Evolutionary conservation across 2,329 filamentous ascomycete genomes (phyloP).

Genomic region (Seiridium cupressi): DNA sequence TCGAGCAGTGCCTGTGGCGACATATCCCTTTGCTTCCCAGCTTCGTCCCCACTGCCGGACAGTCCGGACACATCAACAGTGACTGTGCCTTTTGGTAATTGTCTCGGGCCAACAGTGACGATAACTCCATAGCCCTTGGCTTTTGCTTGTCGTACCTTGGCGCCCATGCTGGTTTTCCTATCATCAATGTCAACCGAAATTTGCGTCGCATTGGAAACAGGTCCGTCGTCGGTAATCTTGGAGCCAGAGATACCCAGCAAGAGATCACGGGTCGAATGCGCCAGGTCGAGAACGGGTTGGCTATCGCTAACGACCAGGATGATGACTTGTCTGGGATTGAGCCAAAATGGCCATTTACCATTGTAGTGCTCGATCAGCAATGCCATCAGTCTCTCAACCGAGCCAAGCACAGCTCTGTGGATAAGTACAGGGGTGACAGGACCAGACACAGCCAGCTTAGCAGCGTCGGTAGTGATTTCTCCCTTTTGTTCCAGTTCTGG

Average conservation of each 20-base stretch:
- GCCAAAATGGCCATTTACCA: constrained; percentile 83
- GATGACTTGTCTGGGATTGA: constrained; percentile 75
- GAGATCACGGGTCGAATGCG: constrained; percentile 43
- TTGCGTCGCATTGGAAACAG: constrained; percentile 53
- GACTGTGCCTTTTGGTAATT: constrained; percentile 59
- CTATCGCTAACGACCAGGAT: constrained; percentile 71
- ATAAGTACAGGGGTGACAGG: constrained; percentile 74
- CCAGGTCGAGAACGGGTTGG: constrained; percentile 50
- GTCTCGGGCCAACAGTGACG: constrained; percentile 67
- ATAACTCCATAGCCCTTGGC: constrained; percentile 71
- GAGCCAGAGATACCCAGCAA: constrained; percentile 39
- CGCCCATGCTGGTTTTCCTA: constrained; percentile 58
- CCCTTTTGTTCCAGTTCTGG: constrained; percentile 59
- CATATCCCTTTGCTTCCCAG: constrained; percentile 37
- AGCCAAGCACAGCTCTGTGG: constrained; percentile 81
- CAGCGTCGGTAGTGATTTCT: constrained; percentile 45
- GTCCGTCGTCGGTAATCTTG: constrained; percentile 31
- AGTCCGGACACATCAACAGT: constrained; percentile 41
- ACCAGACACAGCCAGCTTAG: constrained; percentile 50
- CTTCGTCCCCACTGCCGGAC: constrained; percentile 10
- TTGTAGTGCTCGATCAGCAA: constrained; percentile 81
- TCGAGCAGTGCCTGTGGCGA: constrained; percentile 41
- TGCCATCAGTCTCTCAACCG: constrained; percentile 81
- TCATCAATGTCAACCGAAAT: constrained; percentile 71
- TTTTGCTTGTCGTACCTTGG: constrained; percentile 73